Base-by-base conservation (phyloP, 2,329 filamentous ascomycete genomes). In the Mycosphaerella sp. region DNA sequence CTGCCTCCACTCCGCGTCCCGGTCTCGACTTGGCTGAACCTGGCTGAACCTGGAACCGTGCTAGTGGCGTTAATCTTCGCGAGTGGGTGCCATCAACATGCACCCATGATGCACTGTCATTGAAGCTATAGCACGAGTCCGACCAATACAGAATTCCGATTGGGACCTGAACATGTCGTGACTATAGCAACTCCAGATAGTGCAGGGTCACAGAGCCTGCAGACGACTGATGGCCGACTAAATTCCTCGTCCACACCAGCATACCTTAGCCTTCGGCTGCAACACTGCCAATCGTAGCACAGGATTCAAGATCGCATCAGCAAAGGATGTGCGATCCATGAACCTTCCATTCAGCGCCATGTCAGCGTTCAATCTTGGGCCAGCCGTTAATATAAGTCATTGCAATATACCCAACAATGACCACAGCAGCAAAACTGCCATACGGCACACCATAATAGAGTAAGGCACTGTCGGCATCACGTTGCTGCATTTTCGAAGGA, bases 311-410 rank as follows among this genome's bases (percentile, higher is more conserved):
- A 7, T 17, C 5, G 21, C 21, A 25, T 25, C 21, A 25, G 21
- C n/a, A n/a, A n/a, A 18, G 12, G 39, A 25, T 25, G 36, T 16
- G 16, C 14, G 6, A 5, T n/a, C 9, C n/a, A 39, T 9, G 12
- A 34, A 39, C 36, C 14, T 9, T 16, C 14, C 17, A 39, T 14
- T 14, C 36, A 39, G 36, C 36, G 6, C 9, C 17, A 10, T 39
- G 36, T 74, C 71, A 74, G 56, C 71, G 66, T 50, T 74, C 72
- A 13, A 69, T 65, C 54, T 72, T 73, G 30, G 71, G 70, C 64
- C 72, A 74, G 41, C 70, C 68, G 53, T 66, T 67, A 35, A 66
- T 58, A 59, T 59, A 67, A 39, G 48, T 58, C 64, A 67, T 66
- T 18, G 64, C 54, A 45, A 64, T 49, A 37, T 61, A 57, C 18